Conservation (phyloP, 2,329 filamentous ascomycete species). For the Fusarium sp. region DNA sequence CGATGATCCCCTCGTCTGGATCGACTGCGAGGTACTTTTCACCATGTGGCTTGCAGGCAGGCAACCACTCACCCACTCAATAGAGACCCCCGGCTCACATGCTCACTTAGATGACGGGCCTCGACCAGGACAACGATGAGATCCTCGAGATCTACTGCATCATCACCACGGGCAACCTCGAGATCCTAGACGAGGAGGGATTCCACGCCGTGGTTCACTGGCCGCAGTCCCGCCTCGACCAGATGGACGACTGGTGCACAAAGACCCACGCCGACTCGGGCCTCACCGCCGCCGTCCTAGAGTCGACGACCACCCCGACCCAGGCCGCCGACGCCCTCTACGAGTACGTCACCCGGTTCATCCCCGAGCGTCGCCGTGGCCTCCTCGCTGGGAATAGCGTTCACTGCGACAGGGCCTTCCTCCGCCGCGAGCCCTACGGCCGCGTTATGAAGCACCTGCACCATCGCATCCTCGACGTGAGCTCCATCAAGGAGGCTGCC, state of each 20-base stretch:
- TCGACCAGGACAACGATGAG: constrained; percentile 81
- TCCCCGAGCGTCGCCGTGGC: constrained; percentile 77
- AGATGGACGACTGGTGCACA: constrained; percentile 93
- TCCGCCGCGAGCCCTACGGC: constrained; percentile 81
- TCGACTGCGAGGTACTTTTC: constrained; percentile 74
- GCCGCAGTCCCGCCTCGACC: constrained; percentile 76
- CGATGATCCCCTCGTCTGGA: constrained; percentile 84
- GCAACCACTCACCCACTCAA: background rate
- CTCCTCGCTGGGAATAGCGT: constrained; percentile 94
- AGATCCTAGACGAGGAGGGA: constrained; percentile 81
- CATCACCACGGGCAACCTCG: constrained; percentile 86
- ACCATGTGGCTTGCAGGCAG: background rate
- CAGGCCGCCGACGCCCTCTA: constrained; percentile 82
- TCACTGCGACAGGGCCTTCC: constrained; percentile 89
- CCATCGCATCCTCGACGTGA: constrained; percentile 94
- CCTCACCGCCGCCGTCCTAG: constrained; percentile 81
- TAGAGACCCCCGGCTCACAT: constrained; percentile 28
- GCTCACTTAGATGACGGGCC: constrained; percentile 80
- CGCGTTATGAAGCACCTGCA: constrained; percentile 83
- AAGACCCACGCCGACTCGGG: constrained; percentile 85
- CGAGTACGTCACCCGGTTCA: constrained; percentile 80
- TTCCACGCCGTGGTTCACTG: constrained; percentile 88
- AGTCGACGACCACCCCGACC: constrained; percentile 80
- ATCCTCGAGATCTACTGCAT: constrained; percentile 95
- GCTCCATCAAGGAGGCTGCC: constrained; percentile 91